These are phyloP conservation scores for Telopea speciosissima DNA, from an alignment of 177 flowering plant species.

Conservation along the genomic window DNA sequence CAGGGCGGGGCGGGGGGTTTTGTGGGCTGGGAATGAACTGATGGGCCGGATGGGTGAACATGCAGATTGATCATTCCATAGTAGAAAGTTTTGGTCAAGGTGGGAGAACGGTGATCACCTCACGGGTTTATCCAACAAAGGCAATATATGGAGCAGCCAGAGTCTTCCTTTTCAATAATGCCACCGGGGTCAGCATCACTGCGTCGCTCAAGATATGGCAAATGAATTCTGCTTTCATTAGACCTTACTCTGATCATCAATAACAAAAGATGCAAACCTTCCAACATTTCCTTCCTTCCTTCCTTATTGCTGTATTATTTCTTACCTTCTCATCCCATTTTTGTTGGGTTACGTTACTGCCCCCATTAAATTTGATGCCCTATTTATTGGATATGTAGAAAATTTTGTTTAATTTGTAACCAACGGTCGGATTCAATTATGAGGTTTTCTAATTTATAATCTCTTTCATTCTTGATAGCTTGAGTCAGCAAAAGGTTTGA, in stretches of 20 bases:
- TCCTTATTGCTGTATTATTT: background rate
- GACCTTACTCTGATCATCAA: constrained; percentile 17
- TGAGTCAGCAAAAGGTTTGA: too few species aligned
- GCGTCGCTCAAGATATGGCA: constrained; percentile 68
- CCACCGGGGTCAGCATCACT: constrained; percentile 40
- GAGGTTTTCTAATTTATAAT: background rate
- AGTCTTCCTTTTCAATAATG: constrained; percentile 77
- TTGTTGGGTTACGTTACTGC: background rate
- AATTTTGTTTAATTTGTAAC: background rate
- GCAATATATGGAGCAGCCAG: constrained; percentile 55
- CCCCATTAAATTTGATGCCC: background rate
- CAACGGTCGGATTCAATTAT: background rate
- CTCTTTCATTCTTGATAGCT: background rate
- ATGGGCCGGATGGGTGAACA: constrained; percentile 4
- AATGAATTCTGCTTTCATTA: constrained; percentile 55
- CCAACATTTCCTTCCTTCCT: background rate
- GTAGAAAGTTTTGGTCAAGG: constrained; percentile 87
- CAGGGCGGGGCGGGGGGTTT: too few species aligned
- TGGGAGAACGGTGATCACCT: constrained; percentile 69
- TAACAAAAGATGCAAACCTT: background rate
- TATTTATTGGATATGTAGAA: background rate
- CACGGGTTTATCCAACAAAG: constrained; percentile 72
- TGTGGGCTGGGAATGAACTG: too few species aligned
- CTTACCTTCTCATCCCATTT: background rate
- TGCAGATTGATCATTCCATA: constrained; percentile 90